phyloP scores from a whole-genome alignment of 2,329 filamentous ascomycete genomes.

The Nectriaceae sp. region DNA sequence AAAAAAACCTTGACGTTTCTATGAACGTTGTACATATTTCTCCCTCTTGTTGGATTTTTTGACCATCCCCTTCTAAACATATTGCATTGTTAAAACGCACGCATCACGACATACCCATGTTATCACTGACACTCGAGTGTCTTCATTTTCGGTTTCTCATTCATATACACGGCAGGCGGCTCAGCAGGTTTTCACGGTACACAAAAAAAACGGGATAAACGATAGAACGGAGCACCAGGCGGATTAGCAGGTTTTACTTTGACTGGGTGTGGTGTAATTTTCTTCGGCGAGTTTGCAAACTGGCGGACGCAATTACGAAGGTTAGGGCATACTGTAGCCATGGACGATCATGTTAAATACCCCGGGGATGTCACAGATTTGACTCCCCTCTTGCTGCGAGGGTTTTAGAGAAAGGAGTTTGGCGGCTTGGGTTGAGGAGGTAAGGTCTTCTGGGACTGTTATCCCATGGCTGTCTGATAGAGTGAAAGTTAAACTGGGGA shows the following conservation, averaged over 20 bases:
- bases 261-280: not conserved
- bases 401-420: no score
- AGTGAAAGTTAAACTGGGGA: no score
- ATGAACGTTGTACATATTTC: not conserved
- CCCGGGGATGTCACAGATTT: not conserved
- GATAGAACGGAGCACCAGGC: not conserved
- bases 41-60: not conserved
- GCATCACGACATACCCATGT: not conserved
- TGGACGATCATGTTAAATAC: no score
- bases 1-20: not conserved
- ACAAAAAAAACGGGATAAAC: not conserved
- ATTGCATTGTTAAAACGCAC: not conserved
- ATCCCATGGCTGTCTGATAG: no score
- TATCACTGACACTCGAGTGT: not conserved
- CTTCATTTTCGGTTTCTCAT: not conserved
- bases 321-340: no score
- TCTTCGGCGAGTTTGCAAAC: not conserved
- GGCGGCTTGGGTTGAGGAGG: no score
- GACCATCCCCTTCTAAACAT: not conserved
- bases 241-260: not conserved
- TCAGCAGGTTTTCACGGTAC: not conserved
- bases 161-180: not conserved
- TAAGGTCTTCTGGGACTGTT: no score
- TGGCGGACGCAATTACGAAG: no score
- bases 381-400: not conserved